Conservation (phyloP, 2,329 filamentous ascomycete species). For the Pseudogymnoascus sp. region DNA sequence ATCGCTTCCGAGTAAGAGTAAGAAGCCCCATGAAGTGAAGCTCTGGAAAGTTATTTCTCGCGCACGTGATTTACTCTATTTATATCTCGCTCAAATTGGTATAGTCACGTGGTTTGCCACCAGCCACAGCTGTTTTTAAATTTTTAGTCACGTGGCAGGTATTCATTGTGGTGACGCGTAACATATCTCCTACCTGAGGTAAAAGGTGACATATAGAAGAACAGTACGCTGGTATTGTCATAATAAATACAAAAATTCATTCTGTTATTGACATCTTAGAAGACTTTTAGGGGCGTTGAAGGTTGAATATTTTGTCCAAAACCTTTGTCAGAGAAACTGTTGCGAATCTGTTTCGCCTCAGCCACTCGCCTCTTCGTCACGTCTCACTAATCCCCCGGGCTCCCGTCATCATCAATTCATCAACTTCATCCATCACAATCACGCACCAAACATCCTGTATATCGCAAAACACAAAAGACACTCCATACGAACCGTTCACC, state of each 20-base stretch:
- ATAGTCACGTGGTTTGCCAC: neutral
- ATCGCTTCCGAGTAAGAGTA: neutral
- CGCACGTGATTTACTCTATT: neutral
- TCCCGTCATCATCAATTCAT: neutral
- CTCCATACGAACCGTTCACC: neutral
- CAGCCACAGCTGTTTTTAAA: neutral
- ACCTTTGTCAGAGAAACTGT: neutral
- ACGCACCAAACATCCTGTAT: constrained; percentile 20
- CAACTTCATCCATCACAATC: constrained; percentile 4
- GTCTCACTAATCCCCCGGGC: neutral
- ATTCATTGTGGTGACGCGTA: neutral
- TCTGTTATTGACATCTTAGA: neutral
- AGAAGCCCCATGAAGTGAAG: neutral
- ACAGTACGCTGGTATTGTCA: neutral
- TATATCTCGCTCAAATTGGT: neutral
- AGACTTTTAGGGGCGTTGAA: neutral
- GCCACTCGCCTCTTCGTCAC: constrained; percentile 7
- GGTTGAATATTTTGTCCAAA: neutral
- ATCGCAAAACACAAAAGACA: neutral
- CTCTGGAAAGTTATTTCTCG: neutral
- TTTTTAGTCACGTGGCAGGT: neutral
- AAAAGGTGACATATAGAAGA: no score
- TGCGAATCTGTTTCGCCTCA: constrained; percentile 7
- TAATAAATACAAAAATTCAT: neutral
- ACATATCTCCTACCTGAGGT: neutral